Conservation (phyloP, 1,139 yeast species). For the Candida dubliniensis region DNA sequence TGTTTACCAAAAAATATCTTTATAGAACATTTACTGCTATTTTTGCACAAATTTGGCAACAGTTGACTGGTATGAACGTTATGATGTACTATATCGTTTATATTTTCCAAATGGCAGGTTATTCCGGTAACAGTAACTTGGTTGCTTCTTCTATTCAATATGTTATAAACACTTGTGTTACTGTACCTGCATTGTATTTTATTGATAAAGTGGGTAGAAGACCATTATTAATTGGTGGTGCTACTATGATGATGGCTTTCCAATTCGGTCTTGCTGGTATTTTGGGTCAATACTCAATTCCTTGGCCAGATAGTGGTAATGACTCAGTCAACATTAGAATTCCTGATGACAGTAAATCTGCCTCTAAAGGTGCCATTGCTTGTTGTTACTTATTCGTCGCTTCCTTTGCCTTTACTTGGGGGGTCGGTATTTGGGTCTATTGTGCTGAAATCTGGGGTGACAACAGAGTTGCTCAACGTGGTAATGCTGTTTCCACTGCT, state of each 20-base stretch:
- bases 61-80: conserved; percentile 67
- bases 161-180: conserved; percentile 45
- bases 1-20: conserved; percentile 49
- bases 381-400: conserved; percentile 57
- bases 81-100: conserved; percentile 65
- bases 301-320: conserved; percentile 31
- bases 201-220: conserved; percentile 41
- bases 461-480: conserved; percentile 57
- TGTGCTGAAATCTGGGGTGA: conserved; percentile 57
- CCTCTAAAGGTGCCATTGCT: conserved; percentile 59
- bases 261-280: conserved; percentile 42
- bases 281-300: conserved; percentile 45
- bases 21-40: conserved; percentile 52
- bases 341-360: conserved; percentile 35
- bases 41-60: conserved; percentile 59
- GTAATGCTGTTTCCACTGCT: conserved; percentile 52
- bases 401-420: conserved; percentile 60
- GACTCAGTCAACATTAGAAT: conserved; percentile 47
- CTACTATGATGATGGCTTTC: conserved; percentile 35
- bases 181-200: conserved; percentile 42
- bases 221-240: conserved; percentile 35
- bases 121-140: conserved; percentile 43
- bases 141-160: conserved; percentile 54
- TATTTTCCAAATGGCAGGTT: conserved; percentile 59
- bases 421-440: conserved; percentile 60